Evolutionary conservation across 192 early-diverging fungal genomes (phyloP), one percentile per base, ranked within the genome.

Genomic region (Geosiphon pyriformis): DNA sequence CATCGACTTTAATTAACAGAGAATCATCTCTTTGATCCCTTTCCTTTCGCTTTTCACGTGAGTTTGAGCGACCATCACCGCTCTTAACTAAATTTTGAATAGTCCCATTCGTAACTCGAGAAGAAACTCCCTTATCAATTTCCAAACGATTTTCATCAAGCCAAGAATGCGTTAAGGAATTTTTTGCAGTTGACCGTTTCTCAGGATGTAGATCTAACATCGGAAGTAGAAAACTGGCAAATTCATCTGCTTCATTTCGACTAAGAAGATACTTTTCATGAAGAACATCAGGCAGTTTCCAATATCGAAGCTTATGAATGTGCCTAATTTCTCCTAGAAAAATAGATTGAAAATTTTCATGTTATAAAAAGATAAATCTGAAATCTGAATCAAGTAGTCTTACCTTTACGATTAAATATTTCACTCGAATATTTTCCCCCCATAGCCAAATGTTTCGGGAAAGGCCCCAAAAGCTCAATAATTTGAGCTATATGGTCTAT

Each of bases 401-500:
- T 56, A 67, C 65, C 65, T 65, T 85, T 81, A 18, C 91, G 83
- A 71, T 94, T 95, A 73, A 98, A 98, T 61, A 93, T 80, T 63
- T 94, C 92, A 33, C 72, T 76, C 22, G 88, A 89, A 68, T 89
- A 93, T 75, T 90, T 91, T 18, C 96, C 96, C 2, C 80, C 84
- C 42, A 90, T 76, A 0, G 92, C 87, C 67, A 98, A 77, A 42
- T 82, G 77, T 70, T 83, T 89, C 0, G 90, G 88, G 70, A 96
- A 90, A 2, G 79, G 78, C n/a, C 94, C 96, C 26, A 98, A 70
- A 17, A 95, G 84, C 74, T 98, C 96, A 29, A 92, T 88, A 59
- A 98, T 97, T 76, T 95, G 96, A 0, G 96, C 96, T 57, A 98
- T 80, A 68, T 98, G 96, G 75, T 98, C 96, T 92, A 26, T 64